These are phyloP conservation scores for Amanita pallidorosea DNA, from an alignment of 768 basidiomycete genomes.

Conservation along the genomic window DNA sequence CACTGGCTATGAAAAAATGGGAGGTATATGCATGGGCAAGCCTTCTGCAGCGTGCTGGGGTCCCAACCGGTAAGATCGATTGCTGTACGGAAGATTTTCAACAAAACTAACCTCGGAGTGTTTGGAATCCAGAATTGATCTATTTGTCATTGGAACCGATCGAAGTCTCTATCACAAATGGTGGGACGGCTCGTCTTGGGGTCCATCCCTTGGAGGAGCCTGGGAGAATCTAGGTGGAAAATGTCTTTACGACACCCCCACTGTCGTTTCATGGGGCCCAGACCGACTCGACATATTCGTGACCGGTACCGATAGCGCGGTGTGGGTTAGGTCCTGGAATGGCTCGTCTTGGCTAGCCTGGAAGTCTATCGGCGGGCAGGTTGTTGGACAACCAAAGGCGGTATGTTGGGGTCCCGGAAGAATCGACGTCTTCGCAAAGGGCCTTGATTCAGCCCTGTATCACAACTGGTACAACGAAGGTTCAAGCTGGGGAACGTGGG, in stretches of 20 bases:
- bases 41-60: background rate
- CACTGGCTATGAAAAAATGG: constrained; percentile 4
- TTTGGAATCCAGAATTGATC: too few relatives aligned
- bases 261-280: background rate
- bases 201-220: too few relatives aligned
- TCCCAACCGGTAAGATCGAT: too few relatives aligned
- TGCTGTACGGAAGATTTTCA: too few relatives aligned
- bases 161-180: background rate
- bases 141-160: too few relatives aligned
- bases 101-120: too few relatives aligned
- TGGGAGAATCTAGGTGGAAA: background rate
- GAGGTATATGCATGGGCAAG: constrained; percentile 5
- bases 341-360: background rate
- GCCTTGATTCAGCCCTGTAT: background rate
- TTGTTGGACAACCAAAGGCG: background rate
- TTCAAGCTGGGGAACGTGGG: background rate
- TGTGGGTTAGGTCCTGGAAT: background rate
- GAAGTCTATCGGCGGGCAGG: background rate
- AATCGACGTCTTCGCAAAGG: background rate
- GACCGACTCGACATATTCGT: background rate
- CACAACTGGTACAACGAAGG: background rate
- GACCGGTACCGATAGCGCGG: background rate
- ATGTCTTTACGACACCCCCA: background rate
- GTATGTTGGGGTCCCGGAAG: background rate
- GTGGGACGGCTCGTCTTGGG: background rate